A percentile compares a stretch with the other conserved stretches of the same genome.
phyloP scores from a whole-genome alignment of 2,329 filamentous ascomycete species.

The Fusarium sp. region DNA sequence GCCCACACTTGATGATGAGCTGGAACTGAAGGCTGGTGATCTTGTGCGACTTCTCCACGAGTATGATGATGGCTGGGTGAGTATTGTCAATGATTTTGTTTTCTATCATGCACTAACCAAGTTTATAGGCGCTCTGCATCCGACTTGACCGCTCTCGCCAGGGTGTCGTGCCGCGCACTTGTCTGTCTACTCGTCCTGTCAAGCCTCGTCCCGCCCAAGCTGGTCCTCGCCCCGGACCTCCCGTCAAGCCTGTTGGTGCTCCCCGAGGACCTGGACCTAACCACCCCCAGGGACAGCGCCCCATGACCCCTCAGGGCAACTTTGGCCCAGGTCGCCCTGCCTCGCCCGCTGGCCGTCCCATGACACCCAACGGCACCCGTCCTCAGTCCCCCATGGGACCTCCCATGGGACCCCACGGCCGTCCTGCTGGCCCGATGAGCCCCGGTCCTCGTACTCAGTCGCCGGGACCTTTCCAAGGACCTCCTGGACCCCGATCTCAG shows the following conservation, averaged over 20 bases:
- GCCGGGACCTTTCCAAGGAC: conserved; percentile 22
- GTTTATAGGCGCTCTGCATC: conserved; percentile 82
- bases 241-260: conserved; percentile 56
- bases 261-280: conserved; percentile 37
- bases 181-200: conserved; percentile 89
- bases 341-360: conserved; percentile 49
- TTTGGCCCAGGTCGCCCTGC: conserved; percentile 50
- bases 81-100: conserved; percentile 48
- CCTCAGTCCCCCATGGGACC: conserved; percentile 51
- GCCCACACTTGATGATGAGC: conserved; percentile 91
- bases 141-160: conserved; percentile 90
- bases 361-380: conserved; percentile 48
- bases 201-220: conserved; percentile 77
- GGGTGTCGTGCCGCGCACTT: conserved; percentile 93
- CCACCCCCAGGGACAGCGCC: conserved; percentile 32
- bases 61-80: conserved; percentile 98
- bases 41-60: conserved; percentile 92
- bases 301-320: conserved; percentile 51
- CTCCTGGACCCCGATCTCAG: conserved; percentile 45
- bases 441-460: conserved; percentile 47
- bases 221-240: conserved; percentile 63
- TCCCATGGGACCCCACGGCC: conserved; percentile 43
- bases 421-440: conserved; percentile 52
- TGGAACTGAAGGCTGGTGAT: conserved; percentile 83
- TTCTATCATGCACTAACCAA: conserved; percentile 46